These are phyloP conservation scores for Dictyostelium intermedium DNA, from an alignment of 78 protist species.

Conservation along the genomic window DNA sequence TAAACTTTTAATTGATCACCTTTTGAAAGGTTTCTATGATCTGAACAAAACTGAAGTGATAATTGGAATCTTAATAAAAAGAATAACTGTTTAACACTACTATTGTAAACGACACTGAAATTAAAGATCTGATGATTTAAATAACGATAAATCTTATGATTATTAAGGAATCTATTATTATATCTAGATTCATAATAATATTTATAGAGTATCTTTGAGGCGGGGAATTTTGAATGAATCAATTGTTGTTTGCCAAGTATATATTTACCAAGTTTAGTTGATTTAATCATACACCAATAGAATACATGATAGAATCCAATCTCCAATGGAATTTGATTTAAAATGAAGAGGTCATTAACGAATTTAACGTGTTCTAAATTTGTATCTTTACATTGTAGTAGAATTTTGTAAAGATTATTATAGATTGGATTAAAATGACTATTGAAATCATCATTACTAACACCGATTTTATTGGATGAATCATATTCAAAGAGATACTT, in stretches of 20 bases:
- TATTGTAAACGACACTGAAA: not conserved
- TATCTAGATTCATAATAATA: not conserved
- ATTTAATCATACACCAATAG: not conserved
- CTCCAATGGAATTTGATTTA: not conserved
- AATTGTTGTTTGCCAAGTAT: not conserved
- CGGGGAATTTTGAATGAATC: not conserved
- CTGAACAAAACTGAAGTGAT: not conserved
- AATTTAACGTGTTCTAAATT: not conserved
- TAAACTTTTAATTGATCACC: not conserved
- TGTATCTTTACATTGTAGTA: not conserved
- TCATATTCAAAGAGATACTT: not conserved
- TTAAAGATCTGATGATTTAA: not conserved
- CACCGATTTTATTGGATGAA: not conserved
- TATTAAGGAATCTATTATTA: not conserved
- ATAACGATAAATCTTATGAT: not conserved
- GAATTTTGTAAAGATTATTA: not conserved
- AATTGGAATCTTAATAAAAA: not conserved
- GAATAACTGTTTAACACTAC: not conserved
- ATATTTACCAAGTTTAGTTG: not conserved
- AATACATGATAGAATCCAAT: not conserved
- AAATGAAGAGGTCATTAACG: not conserved
- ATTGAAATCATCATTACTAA: not conserved
- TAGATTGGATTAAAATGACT: not conserved
- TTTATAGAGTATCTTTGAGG: not conserved
- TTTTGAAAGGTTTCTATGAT: not conserved